These are phyloP conservation scores for Wickerhamiella shivajii DNA, from an alignment of 805 yeast species.

Conservation along the genomic window DNA sequence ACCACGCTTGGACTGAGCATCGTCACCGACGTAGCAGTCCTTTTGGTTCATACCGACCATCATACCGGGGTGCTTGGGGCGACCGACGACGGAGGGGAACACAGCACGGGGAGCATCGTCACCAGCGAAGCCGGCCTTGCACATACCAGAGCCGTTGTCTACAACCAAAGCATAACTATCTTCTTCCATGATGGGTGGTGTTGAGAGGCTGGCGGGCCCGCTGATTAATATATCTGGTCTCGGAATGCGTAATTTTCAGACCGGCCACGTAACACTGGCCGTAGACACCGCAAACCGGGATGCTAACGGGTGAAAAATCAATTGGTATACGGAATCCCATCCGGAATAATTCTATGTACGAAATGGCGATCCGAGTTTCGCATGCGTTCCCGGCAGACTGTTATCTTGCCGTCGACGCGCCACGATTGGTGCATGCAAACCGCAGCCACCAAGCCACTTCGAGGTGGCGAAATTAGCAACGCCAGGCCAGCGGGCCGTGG, in stretches of 20 bases:
- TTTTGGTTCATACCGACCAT: constrained; percentile 99
- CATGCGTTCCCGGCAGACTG: too few relatives aligned
- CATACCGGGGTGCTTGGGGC: constrained; percentile 99
- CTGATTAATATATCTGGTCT: constrained; percentile 6
- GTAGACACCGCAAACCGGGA: too few relatives aligned
- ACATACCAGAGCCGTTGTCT: constrained; percentile 99
- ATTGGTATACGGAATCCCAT: too few relatives aligned
- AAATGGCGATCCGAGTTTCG: too few relatives aligned
- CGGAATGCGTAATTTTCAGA: constrained; percentile 6
- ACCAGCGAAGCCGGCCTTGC: constrained; percentile 99
- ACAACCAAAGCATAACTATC: constrained; percentile 46
- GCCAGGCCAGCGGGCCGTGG: too few relatives aligned
- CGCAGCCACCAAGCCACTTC: too few relatives aligned
- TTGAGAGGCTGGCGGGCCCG: constrained; percentile 3
- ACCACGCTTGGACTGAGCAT: constrained; percentile 99
- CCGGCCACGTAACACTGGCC: constrained; percentile 10
- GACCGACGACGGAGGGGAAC: constrained; percentile 99
- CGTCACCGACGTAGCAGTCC: constrained; percentile 99
- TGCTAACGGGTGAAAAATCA: too few relatives aligned
- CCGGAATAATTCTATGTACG: too few relatives aligned
- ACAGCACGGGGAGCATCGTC: constrained; percentile 99
- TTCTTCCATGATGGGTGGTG: constrained; percentile 14
- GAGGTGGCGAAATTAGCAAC: too few relatives aligned
- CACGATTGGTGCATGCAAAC: too few relatives aligned
- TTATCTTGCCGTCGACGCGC: too few relatives aligned